Evolutionary conservation across 2,329 filamentous ascomycete species (phyloP).

Genomic region (Penicillium sclerotiorum): DNA sequence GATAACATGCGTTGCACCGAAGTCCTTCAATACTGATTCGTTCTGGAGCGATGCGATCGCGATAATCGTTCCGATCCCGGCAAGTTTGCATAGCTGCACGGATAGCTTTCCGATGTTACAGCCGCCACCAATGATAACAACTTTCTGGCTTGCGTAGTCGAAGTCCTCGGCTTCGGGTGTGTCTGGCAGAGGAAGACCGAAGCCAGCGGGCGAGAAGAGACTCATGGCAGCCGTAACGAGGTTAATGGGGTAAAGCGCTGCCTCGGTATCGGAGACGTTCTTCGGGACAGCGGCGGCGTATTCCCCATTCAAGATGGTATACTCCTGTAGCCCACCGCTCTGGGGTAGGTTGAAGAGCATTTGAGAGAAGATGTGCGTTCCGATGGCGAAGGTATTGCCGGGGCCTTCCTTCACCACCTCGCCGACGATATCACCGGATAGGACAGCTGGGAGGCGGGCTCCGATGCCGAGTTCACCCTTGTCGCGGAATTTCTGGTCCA

Average conservation of each 20-base stretch:
- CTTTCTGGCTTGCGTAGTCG: slow-evolving; percentile 16
- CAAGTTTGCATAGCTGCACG: slow-evolving; percentile 29
- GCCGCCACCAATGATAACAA: slow-evolving; percentile 31
- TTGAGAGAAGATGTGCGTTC: neutral
- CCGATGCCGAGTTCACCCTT: neutral
- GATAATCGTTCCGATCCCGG: slow-evolving; percentile 44
- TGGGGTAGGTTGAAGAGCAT: neutral
- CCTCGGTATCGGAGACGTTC: neutral
- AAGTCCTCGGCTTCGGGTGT: slow-evolving; percentile 11
- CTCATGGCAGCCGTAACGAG: slow-evolving; percentile 1
- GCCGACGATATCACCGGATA: slow-evolving; percentile 1
- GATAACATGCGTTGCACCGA: slow-evolving; percentile 48
- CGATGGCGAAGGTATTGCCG: neutral
- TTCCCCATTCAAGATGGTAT: slow-evolving; percentile 3
- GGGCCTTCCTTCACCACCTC: neutral
- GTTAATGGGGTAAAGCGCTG: slow-evolving; percentile 2
- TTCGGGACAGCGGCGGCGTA: neutral
- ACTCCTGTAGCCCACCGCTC: neutral
- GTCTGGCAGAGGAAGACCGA: neutral
- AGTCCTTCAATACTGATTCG: slow-evolving; percentile 29
- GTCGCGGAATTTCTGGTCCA: slow-evolving; percentile 7
- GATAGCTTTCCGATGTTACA: slow-evolving; percentile 27
- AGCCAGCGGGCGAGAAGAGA: neutral
- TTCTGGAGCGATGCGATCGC: slow-evolving; percentile 36
- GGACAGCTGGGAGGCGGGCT: neutral